phyloP scores from a whole-genome alignment of 2,329 filamentous ascomycete species.

The Calonectria naviculata region DNA sequence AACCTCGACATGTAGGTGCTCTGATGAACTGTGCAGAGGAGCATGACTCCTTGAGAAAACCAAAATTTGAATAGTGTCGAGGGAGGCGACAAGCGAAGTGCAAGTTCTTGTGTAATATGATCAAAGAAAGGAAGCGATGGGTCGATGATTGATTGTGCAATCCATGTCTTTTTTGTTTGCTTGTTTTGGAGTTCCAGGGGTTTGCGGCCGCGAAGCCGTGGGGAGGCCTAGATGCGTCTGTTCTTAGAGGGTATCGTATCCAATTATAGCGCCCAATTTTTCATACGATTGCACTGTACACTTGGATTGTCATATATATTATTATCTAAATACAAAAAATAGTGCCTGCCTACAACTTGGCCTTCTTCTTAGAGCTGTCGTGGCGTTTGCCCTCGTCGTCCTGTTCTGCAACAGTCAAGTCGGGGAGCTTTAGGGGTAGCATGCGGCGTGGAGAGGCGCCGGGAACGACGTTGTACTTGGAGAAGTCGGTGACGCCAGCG shows the following conservation, averaged over 20 bases:
- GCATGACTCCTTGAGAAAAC: not conserved
- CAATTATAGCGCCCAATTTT: slow-evolving; percentile 24
- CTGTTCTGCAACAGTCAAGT: slow-evolving; percentile 80
- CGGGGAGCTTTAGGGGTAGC: slow-evolving; percentile 78
- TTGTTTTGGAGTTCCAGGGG: slow-evolving; percentile 34
- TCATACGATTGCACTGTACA: slow-evolving; percentile 32
- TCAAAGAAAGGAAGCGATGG: slow-evolving; percentile 14
- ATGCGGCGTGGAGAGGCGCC: slow-evolving; percentile 76
- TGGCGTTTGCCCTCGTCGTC: slow-evolving; percentile 80
- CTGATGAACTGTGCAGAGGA: not conserved
- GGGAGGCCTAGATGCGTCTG: slow-evolving; percentile 36
- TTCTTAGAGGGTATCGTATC: slow-evolving; percentile 37
- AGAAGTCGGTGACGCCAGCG: slow-evolving; percentile 75
- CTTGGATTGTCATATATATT: slow-evolving; percentile 15
- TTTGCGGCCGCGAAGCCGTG: slow-evolving; percentile 24
- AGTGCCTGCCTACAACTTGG: slow-evolving; percentile 51
- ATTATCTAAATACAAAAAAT: slow-evolving; percentile 25
- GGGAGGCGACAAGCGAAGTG: not conserved
- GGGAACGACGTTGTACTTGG: slow-evolving; percentile 75
- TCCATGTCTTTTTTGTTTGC: slow-evolving; percentile 14
- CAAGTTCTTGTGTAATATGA: slow-evolving; percentile 16
- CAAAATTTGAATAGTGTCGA: not conserved
- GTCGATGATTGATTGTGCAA: slow-evolving; percentile 29
- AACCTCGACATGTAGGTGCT: slow-evolving; percentile 22
- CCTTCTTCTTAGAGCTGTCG: slow-evolving; percentile 66